phyloP scores from a whole-genome alignment of 2,329 filamentous ascomycete species.

The Blumeriella jaapii region DNA sequence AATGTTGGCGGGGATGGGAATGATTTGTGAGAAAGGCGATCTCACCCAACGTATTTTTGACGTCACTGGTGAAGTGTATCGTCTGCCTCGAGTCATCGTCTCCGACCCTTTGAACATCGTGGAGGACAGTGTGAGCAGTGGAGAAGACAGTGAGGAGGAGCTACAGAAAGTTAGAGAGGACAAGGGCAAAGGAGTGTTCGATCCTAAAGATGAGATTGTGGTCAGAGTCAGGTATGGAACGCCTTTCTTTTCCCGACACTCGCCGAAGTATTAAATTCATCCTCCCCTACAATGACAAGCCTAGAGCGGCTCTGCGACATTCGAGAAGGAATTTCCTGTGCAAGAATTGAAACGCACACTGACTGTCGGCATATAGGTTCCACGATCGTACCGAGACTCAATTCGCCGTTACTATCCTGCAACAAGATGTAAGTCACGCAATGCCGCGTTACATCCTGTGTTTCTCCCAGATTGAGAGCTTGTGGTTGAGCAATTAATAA shows the following conservation, averaged over 20 bases:
- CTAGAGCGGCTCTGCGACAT: no score
- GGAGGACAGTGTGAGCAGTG: conserved; percentile 23
- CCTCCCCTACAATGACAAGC: conserved; percentile 36
- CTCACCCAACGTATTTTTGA: conserved; percentile 58
- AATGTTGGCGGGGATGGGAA: conserved; percentile 66
- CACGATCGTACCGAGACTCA: no score
- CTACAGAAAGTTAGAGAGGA: conserved; percentile 30
- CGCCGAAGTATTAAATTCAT: no score
- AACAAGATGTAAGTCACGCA: no score
- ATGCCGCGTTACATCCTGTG: no score
- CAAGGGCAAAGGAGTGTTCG: conserved; percentile 29
- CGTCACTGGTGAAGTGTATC: conserved; percentile 56
- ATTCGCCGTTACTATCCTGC: no score
- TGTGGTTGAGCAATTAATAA: no score
- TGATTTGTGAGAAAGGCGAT: conserved; percentile 64
- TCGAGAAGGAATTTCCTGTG: no score
- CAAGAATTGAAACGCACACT: no score
- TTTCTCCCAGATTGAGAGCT: no score
- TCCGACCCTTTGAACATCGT: conserved; percentile 51
- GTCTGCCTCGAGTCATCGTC: conserved; percentile 56
- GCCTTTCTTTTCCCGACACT: no score
- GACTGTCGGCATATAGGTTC: no score
- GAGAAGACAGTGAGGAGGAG: conserved; percentile 18
- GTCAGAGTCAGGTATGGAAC: conserved; percentile 32
- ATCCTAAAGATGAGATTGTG: conserved; percentile 18